These are phyloP conservation scores for Pseudocercospora fijiensis DNA, from an alignment of 2,329 filamentous ascomycete species.

Conservation along the genomic window DNA sequence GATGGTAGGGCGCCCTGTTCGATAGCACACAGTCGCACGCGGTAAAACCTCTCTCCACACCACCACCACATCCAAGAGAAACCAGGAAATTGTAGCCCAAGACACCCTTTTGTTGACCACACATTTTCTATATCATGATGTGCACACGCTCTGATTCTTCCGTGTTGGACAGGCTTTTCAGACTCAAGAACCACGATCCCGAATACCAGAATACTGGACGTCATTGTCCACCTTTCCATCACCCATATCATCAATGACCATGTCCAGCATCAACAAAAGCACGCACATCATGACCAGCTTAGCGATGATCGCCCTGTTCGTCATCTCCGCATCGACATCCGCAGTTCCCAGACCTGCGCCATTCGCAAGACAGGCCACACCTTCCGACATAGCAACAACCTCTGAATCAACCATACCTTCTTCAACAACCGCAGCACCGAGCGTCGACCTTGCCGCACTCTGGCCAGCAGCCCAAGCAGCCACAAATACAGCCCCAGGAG, in stretches of 20 bases:
- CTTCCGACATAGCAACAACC: neutral
- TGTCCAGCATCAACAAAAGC: neutral
- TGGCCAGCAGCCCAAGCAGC: neutral
- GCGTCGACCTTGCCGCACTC: neutral
- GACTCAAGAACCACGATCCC: neutral
- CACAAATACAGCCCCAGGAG: neutral
- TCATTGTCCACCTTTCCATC: neutral
- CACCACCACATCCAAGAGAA: neutral
- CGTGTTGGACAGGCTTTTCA: neutral
- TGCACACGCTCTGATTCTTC: neutral
- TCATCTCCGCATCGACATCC: neutral
- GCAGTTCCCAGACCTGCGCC: neutral
- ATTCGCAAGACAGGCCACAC: neutral
- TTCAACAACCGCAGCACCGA: neutral
- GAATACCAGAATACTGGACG: neutral
- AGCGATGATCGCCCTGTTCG: neutral
- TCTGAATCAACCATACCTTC: neutral
- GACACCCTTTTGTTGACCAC: slow-evolving; percentile 1
- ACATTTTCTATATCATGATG: slow-evolving; percentile 6
- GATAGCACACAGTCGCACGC: neutral
- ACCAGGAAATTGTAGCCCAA: neutral
- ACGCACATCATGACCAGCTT: neutral
- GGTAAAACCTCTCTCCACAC: neutral
- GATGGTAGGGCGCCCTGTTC: neutral
- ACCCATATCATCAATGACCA: neutral